A percentile compares a stretch with the other conserved stretches of the same genome.
These are phyloP conservation scores for Rhododendron simsii DNA, from an alignment of 148 eudicot species.

Conservation along the genomic window DNA sequence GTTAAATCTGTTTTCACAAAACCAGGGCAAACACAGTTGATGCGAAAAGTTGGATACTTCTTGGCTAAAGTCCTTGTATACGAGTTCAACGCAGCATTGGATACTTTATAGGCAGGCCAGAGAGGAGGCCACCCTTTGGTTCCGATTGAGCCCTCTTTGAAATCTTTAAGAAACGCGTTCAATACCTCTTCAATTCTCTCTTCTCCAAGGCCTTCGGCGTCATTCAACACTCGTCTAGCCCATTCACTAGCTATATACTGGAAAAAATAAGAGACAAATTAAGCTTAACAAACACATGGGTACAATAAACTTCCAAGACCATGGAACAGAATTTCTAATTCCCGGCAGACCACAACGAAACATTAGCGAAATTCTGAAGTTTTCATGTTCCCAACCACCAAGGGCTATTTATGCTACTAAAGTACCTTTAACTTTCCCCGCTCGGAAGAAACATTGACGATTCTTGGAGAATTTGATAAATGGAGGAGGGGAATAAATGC, in stretches of 20 bases:
- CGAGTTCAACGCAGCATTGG: conserved; percentile 28
- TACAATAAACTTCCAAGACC: background rate
- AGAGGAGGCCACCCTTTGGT: conserved; percentile 19
- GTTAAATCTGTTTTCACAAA: conserved; percentile 36
- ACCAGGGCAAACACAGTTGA: conserved; percentile 48
- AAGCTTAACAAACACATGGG: background rate
- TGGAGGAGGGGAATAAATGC: conserved; percentile 46
- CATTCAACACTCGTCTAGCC: conserved; percentile 24
- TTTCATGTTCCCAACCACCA: background rate
- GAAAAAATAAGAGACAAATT: background rate
- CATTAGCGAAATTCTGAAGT: background rate
- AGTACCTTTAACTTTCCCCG: conserved; percentile 33
- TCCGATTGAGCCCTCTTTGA: conserved; percentile 11
- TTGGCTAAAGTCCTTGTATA: conserved; percentile 30
- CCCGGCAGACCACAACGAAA: too few species aligned
- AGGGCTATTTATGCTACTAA: background rate
- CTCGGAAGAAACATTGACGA: conserved; percentile 44
- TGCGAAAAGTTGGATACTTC: conserved; percentile 15
- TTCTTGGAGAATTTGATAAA: conserved; percentile 43
- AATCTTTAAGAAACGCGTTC: conserved; percentile 31
- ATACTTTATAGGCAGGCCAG: conserved; percentile 18
- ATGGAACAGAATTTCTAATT: too few species aligned
- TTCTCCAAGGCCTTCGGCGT: conserved; percentile 38
- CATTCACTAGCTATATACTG: conserved; percentile 19
- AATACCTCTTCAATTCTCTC: conserved; percentile 30